Evolutionary conservation across 2,329 filamentous ascomycete genomes (phyloP), one percentile per base, ranked within the genome.

Genomic region (Arthroderma uncinatum): DNA sequence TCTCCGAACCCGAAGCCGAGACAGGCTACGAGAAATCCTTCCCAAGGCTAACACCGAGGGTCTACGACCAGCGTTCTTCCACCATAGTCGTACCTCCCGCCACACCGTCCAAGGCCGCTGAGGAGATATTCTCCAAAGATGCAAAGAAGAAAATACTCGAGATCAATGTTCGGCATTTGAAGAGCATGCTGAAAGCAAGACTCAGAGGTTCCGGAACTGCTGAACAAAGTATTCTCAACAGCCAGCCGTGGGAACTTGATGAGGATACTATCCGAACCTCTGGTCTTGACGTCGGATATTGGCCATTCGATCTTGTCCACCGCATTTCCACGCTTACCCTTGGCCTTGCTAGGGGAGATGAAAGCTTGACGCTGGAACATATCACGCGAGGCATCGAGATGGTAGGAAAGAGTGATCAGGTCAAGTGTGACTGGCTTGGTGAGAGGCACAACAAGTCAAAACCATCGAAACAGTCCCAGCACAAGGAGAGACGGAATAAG

Each of bases 151-250:
- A 77, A 23, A 78, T 75, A 33, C 66, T 73, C 55, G 76, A 76
- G 36, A 82, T 86, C 61, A 87, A 88, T 62, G 73, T 84, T 57
- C 76, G 83, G 9, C 83, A 87, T 67, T 72, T 87, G 1, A 78
- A 81, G 63, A 78, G 80, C 57, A 85, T 86, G 81, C 73, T 87
- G 62, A 66, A 67, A 58, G 68, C 67, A 60, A 64, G 71, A 60
- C 62, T 75, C 57, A 66, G 67, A 59, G 64, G 14, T 4, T 55
- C 53, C 14, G 52, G 16, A 54, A 23, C 28, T 1, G 61, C 64
- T n/a, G 64, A 70, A 28, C 67, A 69, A 54, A 65, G 68, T 28
- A 63, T 66, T 30, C 62, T 76, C 16, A 58, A 21, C 37, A 54
- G 60, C 37, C 65, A 62, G n/a, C 57, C 64, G 23, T 72, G 70